phyloP scores from a whole-genome alignment of 768 basidiomycete genomes.

The Boletus rufocinnamomeus region DNA sequence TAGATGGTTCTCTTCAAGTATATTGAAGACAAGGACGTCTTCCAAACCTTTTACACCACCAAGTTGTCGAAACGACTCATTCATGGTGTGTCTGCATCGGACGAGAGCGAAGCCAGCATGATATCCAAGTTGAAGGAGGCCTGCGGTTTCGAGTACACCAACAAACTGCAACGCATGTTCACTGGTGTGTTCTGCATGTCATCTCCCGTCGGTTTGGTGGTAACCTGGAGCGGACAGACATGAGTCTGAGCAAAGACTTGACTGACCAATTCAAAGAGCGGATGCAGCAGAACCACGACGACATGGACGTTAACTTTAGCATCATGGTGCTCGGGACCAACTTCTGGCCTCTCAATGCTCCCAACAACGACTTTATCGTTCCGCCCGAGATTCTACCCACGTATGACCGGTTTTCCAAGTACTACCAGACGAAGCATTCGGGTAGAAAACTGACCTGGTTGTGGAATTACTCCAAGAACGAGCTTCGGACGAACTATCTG shows the following conservation, averaged over 20 bases:
- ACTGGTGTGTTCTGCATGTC: conserved; percentile 58
- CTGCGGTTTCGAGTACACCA: conserved; percentile 96
- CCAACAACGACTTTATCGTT: conserved; percentile 83
- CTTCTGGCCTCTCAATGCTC: conserved; percentile 91
- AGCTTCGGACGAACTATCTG: conserved; percentile 89
- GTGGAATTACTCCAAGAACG: conserved; percentile 98
- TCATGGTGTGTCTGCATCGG: conserved; percentile 86
- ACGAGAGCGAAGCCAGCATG: conserved; percentile 97
- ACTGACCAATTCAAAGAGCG: conserved; percentile 94
- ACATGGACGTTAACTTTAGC: conserved; percentile 87
- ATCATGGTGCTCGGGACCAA: conserved; percentile 94
- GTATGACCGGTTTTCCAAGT: conserved; percentile 89
- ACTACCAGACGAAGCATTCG: conserved; percentile 92
- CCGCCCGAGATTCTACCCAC: conserved; percentile 85
- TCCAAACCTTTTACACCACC: conserved; percentile 96
- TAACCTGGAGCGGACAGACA: conserved; percentile 56
- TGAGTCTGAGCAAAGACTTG: conserved; percentile 92
- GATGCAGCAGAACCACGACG: conserved; percentile 83
- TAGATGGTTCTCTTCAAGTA: conserved; percentile 99
- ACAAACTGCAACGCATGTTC: conserved; percentile 96
- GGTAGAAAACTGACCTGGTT: conserved; percentile 97
- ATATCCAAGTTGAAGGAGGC: conserved; percentile 96
- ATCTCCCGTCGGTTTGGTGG: background rate
- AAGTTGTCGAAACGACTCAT: conserved; percentile 93
- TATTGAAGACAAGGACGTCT: conserved; percentile 98